Conservation (phyloP, 805 yeast genomes). For the Teunomyces pallodes region DNA sequence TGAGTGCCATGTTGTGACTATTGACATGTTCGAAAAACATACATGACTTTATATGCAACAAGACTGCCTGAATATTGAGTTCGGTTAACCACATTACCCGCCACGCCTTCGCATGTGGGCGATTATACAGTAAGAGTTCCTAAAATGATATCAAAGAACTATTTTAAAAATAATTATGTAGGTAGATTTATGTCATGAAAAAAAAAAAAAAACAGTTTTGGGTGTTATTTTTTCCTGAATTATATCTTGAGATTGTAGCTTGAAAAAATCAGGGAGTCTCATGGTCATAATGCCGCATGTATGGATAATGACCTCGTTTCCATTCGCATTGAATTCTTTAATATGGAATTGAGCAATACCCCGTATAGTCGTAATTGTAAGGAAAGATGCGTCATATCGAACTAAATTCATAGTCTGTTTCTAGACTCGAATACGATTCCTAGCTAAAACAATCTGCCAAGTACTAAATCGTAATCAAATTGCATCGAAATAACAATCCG, state of each 20-base stretch:
- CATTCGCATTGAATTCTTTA: not conserved
- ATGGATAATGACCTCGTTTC: not conserved
- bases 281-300: not conserved
- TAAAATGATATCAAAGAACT: not conserved
- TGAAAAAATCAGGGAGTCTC: not conserved
- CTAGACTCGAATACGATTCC: not conserved
- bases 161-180: constrained; percentile 1
- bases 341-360: not conserved
- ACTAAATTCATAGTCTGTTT: not conserved
- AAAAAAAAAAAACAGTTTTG: not conserved
- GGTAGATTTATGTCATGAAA: constrained; percentile 1
- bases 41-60: not conserved
- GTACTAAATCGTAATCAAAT: not conserved
- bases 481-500: not conserved
- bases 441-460: not conserved
- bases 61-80: not conserved
- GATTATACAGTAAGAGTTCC: not conserved
- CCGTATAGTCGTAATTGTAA: not conserved
- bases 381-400: not conserved
- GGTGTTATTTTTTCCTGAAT: not conserved
- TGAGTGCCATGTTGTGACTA: no score
- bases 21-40: not conserved
- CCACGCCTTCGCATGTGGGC: constrained; percentile 1
- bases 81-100: not conserved
- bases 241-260: not conserved